These are phyloP conservation scores for Penicillium alfredii DNA, from an alignment of 495 filamentous ascomycete genomes.

Conservation along the genomic window DNA sequence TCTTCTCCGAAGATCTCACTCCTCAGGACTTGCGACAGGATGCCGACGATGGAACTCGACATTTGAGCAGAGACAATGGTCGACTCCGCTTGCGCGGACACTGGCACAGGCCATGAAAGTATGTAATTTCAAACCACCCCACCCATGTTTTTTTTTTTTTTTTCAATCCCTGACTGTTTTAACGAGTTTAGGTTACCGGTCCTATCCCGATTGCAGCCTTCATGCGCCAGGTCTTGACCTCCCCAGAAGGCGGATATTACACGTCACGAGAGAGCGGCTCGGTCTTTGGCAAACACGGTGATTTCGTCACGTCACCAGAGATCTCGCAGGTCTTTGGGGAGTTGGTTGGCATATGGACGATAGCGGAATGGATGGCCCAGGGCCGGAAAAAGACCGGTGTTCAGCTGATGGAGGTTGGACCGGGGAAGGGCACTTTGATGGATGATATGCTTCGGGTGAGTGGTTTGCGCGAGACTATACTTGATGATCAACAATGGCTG, in stretches of 20 bases:
- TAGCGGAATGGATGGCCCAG: constrained; percentile 93
- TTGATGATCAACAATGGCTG: too few relatives aligned
- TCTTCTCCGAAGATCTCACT: constrained; percentile 22
- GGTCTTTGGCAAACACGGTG: constrained; percentile 83
- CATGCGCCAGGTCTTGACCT: constrained; percentile 97
- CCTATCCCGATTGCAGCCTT: constrained; percentile 87
- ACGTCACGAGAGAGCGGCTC: constrained; percentile 60
- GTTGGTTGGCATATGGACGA: constrained; percentile 86
- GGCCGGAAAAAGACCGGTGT: constrained; percentile 63
- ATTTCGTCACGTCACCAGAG: constrained; percentile 95
- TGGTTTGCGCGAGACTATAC: constrained; percentile 1
- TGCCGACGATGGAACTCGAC: constrained; percentile 33
- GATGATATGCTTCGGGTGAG: constrained; percentile 87
- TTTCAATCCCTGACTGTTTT: constrained; percentile 1
- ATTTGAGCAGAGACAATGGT: constrained; percentile 58
- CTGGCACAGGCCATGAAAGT: constrained; percentile 81
- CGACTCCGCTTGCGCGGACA: constrained; percentile 81
- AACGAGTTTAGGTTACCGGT: constrained; percentile 59
- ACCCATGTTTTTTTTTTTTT: background rate
- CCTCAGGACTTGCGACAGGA: constrained; percentile 7
- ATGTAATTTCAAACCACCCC: constrained; percentile 11
- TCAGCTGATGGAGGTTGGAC: constrained; percentile 87
- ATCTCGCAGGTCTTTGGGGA: constrained; percentile 97
- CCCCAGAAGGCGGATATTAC: constrained; percentile 90
- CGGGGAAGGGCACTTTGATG: constrained; percentile 94